Evolutionary conservation across 2,329 filamentous ascomycete species (phyloP).

Genomic region (Pseudocercospora musae): DNA sequence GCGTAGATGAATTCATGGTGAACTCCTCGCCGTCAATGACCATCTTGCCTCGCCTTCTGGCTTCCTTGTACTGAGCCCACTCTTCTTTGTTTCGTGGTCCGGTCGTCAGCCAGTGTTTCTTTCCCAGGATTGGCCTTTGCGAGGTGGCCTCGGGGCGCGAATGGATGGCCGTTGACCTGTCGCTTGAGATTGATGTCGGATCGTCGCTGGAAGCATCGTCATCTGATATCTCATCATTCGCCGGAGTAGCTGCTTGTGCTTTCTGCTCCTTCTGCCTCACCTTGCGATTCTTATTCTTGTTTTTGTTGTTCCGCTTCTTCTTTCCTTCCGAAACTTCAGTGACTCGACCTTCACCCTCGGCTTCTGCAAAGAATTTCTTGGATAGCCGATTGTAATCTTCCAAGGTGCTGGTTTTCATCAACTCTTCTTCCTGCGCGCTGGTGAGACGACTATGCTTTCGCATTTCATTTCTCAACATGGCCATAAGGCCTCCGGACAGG

Average conservation of each 20-base stretch:
- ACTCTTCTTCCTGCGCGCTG: neutral
- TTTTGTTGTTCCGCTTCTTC: constrained; percentile 5
- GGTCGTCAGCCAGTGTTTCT: neutral
- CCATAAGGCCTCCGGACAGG: neutral
- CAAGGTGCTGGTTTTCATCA: neutral
- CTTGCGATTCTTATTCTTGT: constrained; percentile 11
- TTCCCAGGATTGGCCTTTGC: neutral
- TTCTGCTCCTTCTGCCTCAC: constrained; percentile 6
- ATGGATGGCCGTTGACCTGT: neutral
- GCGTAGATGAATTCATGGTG: neutral
- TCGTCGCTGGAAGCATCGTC: neutral
- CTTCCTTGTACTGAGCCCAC: neutral
- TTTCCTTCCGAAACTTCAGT: neutral
- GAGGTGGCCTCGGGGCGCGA: neutral
- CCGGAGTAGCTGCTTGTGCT: neutral
- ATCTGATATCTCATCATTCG: neutral
- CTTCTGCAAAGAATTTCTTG: neutral
- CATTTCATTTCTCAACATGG: neutral
- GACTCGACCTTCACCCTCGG: neutral
- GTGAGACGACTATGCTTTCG: neutral
- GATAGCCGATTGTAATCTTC: neutral
- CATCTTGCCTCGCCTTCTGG: neutral
- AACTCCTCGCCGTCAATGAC: neutral
- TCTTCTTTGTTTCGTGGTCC: neutral
- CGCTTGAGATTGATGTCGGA: neutral